A percentile compares a stretch with the other conserved stretches of the same genome.
phyloP scores from a whole-genome alignment of 2,329 filamentous ascomycete genomes.

The Microsporum audouinii region DNA sequence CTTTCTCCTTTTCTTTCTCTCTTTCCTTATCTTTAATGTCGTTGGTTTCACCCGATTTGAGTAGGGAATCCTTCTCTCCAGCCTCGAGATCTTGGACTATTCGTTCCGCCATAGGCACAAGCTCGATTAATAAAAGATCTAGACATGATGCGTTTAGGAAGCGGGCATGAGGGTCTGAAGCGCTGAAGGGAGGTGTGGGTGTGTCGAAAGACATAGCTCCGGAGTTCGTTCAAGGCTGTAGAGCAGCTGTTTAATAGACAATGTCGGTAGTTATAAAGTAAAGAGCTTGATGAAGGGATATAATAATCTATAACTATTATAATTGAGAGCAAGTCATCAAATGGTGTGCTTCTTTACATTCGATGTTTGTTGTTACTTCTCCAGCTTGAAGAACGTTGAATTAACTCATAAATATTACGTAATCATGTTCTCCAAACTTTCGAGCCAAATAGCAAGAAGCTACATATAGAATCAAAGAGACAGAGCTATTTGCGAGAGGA shows the following conservation, averaged over 20 bases:
- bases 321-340: background rate
- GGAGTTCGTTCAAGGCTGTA: background rate
- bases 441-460: background rate
- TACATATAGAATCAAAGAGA: background rate
- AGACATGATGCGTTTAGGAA: constrained; percentile 77
- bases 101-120: constrained; percentile 87
- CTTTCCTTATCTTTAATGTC: background rate
- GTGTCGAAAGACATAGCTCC: constrained; percentile 59
- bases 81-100: constrained; percentile 57
- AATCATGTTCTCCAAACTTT: background rate
- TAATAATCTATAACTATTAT: background rate
- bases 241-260: background rate
- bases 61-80: background rate
- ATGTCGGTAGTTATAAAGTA: background rate
- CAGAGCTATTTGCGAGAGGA: too few species aligned
- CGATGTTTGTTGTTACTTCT: background rate
- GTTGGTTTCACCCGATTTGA: background rate
- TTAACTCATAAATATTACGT: background rate
- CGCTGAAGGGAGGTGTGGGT: constrained; percentile 56
- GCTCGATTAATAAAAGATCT: constrained; percentile 90
- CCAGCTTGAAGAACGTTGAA: background rate
- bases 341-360: background rate
- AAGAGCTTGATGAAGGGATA: background rate
- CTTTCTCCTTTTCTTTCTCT: constrained; percentile 15
- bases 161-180: constrained; percentile 60